Evolutionary conservation across 495 filamentous ascomycete genomes (phyloP).

Genomic region (Podospora fimiseda): DNA sequence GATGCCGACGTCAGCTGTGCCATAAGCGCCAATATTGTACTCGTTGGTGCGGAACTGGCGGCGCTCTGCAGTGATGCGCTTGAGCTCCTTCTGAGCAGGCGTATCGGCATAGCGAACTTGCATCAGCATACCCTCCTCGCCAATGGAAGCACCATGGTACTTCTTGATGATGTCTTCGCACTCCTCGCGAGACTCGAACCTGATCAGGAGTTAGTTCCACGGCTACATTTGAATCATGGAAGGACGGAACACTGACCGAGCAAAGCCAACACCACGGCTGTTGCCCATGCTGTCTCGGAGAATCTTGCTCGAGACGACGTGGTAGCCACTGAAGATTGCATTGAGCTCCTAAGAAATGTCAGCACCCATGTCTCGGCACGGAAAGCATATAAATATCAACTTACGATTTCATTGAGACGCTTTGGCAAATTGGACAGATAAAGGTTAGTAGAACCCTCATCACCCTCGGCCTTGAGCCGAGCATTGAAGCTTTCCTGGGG

Average conservation of each 20-base stretch:
- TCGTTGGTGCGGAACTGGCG: constrained; percentile 91
- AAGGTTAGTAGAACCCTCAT: constrained; percentile 83
- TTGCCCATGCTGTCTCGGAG: constrained; percentile 82
- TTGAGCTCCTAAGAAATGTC: constrained; percentile 53
- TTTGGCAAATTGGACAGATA: constrained; percentile 95
- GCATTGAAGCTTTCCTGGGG: constrained; percentile 88
- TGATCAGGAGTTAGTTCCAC: constrained; percentile 32
- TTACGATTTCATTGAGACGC: constrained; percentile 79
- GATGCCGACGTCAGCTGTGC: constrained; percentile 46
- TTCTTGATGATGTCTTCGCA: constrained; percentile 80
- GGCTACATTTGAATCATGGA: neutral
- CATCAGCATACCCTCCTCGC: constrained; percentile 67
- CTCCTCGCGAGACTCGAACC: constrained; percentile 79
- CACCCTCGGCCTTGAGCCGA: constrained; percentile 84
- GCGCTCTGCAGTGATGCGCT: constrained; percentile 86
- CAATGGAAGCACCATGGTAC: constrained; percentile 68
- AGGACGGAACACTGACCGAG: constrained; percentile 56
- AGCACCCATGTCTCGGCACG: neutral
- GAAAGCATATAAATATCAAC: constrained; percentile 18
- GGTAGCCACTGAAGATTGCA: constrained; percentile 75
- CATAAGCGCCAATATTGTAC: constrained; percentile 68
- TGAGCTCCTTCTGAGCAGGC: constrained; percentile 89
- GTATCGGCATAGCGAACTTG: constrained; percentile 97
- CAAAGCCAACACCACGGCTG: constrained; percentile 95
- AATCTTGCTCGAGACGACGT: constrained; percentile 85